Percentiles rank a stretch among this genome's conserved stretches.
Evolutionary conservation across 768 basidiomycete genomes (phyloP).

Genomic region (Hypholoma fasciculare): DNA sequence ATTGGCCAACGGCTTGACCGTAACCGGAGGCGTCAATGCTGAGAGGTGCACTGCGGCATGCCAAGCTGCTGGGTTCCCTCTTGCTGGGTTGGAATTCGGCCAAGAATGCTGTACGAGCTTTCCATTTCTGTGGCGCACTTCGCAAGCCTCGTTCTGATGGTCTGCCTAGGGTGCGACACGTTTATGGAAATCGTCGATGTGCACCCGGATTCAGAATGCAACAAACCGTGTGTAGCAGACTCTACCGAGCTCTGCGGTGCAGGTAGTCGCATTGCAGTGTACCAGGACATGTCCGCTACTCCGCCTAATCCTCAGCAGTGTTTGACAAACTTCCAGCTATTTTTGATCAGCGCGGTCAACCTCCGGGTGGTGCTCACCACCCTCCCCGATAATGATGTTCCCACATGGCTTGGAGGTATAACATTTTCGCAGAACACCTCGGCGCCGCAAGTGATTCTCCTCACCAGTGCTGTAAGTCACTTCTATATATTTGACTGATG

Average conservation of each 20-base stretch:
- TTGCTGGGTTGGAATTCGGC: conserved; percentile 18
- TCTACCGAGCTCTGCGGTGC: conserved; percentile 15
- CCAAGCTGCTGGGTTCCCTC: conserved; percentile 7
- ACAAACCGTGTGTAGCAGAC: conserved; percentile 11
- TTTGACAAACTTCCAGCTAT: conserved; percentile 2
- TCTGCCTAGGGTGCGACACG: conserved; percentile 14
- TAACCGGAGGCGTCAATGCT: conserved; percentile 11
- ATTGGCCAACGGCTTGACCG: conserved; percentile 3
- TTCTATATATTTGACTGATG: no score
- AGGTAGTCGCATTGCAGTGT: conserved; percentile 16
- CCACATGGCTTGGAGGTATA: not conserved
- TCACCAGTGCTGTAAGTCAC: no score
- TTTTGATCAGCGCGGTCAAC: not conserved
- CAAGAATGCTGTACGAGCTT: conserved; percentile 15
- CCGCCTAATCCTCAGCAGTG: conserved; percentile 1
- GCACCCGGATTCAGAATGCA: conserved; percentile 13
- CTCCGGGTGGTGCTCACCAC: not conserved
- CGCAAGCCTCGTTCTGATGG: not conserved
- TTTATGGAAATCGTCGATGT: conserved; percentile 12
- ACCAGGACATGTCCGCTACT: conserved; percentile 12
- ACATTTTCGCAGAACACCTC: not conserved
- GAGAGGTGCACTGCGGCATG: conserved; percentile 17
- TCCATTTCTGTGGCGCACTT: not conserved
- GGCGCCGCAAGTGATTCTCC: not conserved
- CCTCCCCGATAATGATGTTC: not conserved